Evolutionary conservation across 2,329 filamentous ascomycete species (phyloP).

Genomic region (Ascochyta fabae): DNA sequence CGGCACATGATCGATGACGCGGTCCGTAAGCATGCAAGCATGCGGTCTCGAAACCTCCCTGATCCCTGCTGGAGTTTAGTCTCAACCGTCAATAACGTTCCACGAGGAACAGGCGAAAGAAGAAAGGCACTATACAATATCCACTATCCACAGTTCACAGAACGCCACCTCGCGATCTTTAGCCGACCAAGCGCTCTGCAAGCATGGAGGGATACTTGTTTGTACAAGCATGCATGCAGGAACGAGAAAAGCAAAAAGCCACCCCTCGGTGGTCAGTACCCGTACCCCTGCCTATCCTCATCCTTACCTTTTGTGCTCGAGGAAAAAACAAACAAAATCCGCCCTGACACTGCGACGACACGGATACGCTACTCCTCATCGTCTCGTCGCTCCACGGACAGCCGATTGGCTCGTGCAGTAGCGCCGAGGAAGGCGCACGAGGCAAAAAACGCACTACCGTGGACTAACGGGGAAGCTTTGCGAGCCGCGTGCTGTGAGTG

Average conservation of each 20-base stretch:
- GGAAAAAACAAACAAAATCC: neutral
- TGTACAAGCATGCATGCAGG: no score
- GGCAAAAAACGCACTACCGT: neutral
- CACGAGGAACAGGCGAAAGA: conserved; percentile 1
- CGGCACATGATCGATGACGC: neutral
- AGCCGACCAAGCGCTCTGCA: no score
- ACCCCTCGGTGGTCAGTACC: no score
- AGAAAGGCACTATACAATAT: neutral
- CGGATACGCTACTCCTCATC: neutral
- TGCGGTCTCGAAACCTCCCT: neutral
- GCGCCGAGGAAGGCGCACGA: neutral
- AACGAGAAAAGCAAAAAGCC: no score
- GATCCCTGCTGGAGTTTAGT: conserved; percentile 2
- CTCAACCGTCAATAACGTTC: neutral
- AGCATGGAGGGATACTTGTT: no score
- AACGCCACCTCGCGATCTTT: no score
- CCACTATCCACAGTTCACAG: no score
- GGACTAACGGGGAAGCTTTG: neutral
- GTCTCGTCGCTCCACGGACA: neutral
- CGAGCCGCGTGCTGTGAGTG: neutral
- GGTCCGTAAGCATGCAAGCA: neutral
- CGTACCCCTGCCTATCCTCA: neutral
- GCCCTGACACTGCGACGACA: neutral
- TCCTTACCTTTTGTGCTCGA: no score
- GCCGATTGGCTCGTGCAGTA: neutral